These are phyloP conservation scores for Solanum verrucosum DNA, from an alignment of 257 asterid species.

Conservation along the genomic window DNA sequence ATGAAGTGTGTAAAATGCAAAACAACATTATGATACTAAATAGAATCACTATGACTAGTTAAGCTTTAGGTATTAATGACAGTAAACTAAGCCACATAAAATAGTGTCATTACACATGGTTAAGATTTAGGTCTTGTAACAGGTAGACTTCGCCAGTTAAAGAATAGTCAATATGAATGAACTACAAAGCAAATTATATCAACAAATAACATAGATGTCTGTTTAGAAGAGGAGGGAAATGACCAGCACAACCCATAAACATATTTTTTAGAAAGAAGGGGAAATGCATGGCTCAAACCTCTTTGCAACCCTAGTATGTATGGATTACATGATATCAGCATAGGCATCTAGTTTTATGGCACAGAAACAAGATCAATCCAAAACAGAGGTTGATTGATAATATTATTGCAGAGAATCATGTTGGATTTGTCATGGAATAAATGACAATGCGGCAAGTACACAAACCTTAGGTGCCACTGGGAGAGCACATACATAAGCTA, in stretches of 20 bases:
- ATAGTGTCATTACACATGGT: neutral
- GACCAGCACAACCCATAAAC: neutral
- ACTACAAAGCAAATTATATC: neutral
- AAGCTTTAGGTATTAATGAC: neutral
- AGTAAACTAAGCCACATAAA: neutral
- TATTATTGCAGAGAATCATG: neutral
- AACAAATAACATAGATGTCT: neutral
- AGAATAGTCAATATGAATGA: neutral
- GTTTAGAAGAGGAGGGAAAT: neutral
- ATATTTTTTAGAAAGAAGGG: neutral
- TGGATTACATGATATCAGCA: neutral
- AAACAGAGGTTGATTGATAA: neutral
- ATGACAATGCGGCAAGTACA: neutral
- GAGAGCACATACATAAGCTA: neutral
- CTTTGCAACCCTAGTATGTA: neutral
- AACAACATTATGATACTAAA: neutral
- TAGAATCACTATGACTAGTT: neutral
- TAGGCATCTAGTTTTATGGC: neutral
- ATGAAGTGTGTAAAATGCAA: neutral
- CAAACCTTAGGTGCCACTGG: constrained; percentile 2
- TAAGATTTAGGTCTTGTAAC: neutral
- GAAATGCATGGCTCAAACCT: neutral
- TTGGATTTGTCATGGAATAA: neutral
- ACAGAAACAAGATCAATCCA: neutral
- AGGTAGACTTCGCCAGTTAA: neutral